Evolutionary conservation across 1,139 yeast genomes (phyloP), one percentile per base, ranked within the genome.

Genomic region (Candida pseudoviswanathii): DNA sequence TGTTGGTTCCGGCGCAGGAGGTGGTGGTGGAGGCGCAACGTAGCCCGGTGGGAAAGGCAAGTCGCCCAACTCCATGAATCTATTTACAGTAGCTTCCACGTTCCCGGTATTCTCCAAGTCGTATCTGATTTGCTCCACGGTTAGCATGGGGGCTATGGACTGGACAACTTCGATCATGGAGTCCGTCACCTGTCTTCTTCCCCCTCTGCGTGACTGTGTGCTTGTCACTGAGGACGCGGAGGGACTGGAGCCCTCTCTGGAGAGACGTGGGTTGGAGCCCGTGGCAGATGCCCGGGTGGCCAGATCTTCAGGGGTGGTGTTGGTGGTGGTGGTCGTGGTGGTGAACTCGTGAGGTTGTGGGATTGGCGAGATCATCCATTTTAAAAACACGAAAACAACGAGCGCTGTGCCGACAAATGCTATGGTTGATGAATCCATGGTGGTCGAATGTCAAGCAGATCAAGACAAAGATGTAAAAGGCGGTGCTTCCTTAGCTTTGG

Each of bases 121-220:
- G 53, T 75, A 70, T 52, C 81, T 72, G 53, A 92, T 89, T 64
- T 89, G 96, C n/a, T 80, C 88, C 6, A 70, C 77, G 0, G 89
- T 74, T 45, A 89, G 70, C 32, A 76, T 75, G 1, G 98, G 97
- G 0, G 91, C 96, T 54, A 92, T 75, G 27, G 91, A 82, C 58
- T 85, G 89, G 1, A 92, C 97, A 0, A 89, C 85, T 56, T 88
- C 95, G 44, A 92, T 77, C 98, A 92, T 92, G 54, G 81, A 84
- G 8, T 77, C 80, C 2, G 90, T 86, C n/a, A 88, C 87, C 2
- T 73, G 77, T 49, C 96, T 80, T 48, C 80, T 71, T 16, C 66
- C 46, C 16, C 66, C 46, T 49, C 68, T 58, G 33, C 54, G 47
- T 22, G 30, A 46, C 25, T 40, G 37, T 25, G 46, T 36, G 9